phyloP scores from a whole-genome alignment of 768 basidiomycete genomes.

The Myochromella boudieri region DNA sequence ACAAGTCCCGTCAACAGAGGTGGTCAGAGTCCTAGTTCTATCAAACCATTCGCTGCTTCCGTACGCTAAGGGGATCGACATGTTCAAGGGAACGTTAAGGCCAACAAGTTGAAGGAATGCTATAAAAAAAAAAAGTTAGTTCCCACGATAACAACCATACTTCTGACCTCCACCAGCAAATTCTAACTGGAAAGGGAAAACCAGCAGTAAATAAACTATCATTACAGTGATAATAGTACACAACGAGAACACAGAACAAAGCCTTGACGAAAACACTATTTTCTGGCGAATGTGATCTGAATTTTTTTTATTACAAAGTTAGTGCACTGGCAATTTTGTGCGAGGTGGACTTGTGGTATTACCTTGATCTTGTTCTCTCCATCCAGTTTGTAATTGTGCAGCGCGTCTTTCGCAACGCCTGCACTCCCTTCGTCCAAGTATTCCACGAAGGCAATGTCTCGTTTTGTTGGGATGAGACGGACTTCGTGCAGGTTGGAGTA shows the following conservation, averaged over 20 bases:
- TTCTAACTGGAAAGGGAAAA: too few species aligned
- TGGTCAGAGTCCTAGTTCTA: too few species aligned
- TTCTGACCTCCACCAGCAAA: too few species aligned
- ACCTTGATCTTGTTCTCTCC: conserved; percentile 99
- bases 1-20: too few species aligned
- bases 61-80: too few species aligned
- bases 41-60: too few species aligned
- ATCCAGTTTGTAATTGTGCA: conserved; percentile 97
- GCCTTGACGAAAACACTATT: conserved; percentile 34
- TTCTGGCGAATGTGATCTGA: conserved; percentile 78
- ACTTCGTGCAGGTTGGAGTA: conserved; percentile 97
- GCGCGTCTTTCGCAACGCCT: conserved; percentile 88
- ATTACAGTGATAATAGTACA: too few species aligned
- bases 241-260: conserved; percentile 6
- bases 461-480: conserved; percentile 96
- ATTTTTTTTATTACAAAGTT: conserved; percentile 12
- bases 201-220: too few species aligned
- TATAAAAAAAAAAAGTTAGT: too few species aligned
- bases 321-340: conserved; percentile 3
- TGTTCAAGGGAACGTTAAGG: too few species aligned
- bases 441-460: conserved; percentile 98
- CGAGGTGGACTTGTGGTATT: conserved; percentile 10
- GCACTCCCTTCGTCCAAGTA: conserved; percentile 92
- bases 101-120: too few species aligned
- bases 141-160: too few species aligned